phyloP scores from a whole-genome alignment of 768 basidiomycete species.

The Termitomyces sp. region DNA sequence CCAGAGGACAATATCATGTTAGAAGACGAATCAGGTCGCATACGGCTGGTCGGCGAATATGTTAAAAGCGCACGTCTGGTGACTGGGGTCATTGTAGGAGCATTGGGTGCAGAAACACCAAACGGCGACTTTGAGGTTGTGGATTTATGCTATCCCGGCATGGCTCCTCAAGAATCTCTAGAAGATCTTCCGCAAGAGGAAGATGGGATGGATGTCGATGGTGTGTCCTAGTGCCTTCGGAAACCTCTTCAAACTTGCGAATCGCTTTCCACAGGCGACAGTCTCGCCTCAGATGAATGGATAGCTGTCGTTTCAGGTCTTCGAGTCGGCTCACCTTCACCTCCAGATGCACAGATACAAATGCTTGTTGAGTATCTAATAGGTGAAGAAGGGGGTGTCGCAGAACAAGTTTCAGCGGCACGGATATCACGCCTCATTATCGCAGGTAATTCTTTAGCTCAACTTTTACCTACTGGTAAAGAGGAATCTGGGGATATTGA shows the following conservation, averaged over 20 bases:
- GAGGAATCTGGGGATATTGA: slow-evolving; percentile 26
- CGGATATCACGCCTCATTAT: slow-evolving; percentile 84
- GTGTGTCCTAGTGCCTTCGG: slow-evolving; percentile 30
- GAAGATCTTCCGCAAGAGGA: slow-evolving; percentile 17
- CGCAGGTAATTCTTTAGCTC: slow-evolving; percentile 83
- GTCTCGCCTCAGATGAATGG: slow-evolving; percentile 58
- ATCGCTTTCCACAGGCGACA: neutral
- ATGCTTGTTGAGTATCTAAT: slow-evolving; percentile 88
- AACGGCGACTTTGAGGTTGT: slow-evolving; percentile 92
- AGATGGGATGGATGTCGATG: slow-evolving; percentile 68
- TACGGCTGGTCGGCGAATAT: slow-evolving; percentile 77
- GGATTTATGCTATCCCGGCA: slow-evolving; percentile 80
- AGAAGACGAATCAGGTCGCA: slow-evolving; percentile 95
- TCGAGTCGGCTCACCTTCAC: slow-evolving; percentile 61
- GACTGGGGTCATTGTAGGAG: slow-evolving; percentile 90
- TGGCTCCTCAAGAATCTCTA: slow-evolving; percentile 59
- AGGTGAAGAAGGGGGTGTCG: slow-evolving; percentile 73
- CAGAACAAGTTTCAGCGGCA: slow-evolving; percentile 61
- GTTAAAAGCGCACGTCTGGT: slow-evolving; percentile 64
- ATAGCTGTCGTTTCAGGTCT: slow-evolving; percentile 86
- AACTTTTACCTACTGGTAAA: slow-evolving; percentile 31
- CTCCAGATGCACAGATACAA: slow-evolving; percentile 71
- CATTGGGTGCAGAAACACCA: slow-evolving; percentile 85
- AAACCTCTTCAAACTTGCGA: slow-evolving; percentile 3
- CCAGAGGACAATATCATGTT: slow-evolving; percentile 79